Evolutionary conservation across 345 rosid genomes (phyloP), one percentile per base, ranked within the genome.

Genomic region (Brassica nigra): DNA sequence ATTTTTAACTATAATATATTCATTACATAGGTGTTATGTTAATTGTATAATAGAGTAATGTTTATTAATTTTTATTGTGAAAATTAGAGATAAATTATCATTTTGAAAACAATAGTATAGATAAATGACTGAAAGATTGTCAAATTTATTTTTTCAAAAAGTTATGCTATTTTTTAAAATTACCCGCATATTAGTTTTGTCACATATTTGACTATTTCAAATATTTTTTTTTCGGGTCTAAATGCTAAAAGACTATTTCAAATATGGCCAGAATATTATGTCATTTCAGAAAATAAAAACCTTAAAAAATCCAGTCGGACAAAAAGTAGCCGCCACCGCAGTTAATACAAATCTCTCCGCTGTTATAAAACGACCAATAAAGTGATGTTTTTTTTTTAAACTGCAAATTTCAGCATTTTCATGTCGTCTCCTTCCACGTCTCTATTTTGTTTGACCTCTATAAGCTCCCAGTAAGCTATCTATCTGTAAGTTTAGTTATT

Each of bases 281-380:
- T 63, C 27, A 31, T 15, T 4, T 31, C 23, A 3, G 20, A 29
- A 28, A 29, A 62, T 31, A n/a, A 49, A 64, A 63, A 31, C 39
- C 6, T 10, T 6, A 27, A 27, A 47, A 29, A 9, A 44, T 59
- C 37, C 28, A 7, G 15, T 47, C 67, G 20, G 12, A 68, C 27
- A 9, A 30, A 67, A 30, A 15, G 36, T 44, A 77, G 80, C 81
- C 77, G 76, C 66, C 81, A 71, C 73, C 62, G 73, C 73, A 71
- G 28, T 49, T 8, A 62, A 57, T 20, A 42, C 29, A 33, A 44
- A 62, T n/a, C 5, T 62, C 33, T 49, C 55, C 39, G 37, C 52
- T 62, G 7, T 42, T 1, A 68, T 30, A 64, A 31, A 64, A 23
- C 27, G 27, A 23, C 8, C 57, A 31, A 58, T 10, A 68, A 30